Evolutionary conservation across 1,284 basidiomycete genomes (phyloP), one percentile per base, ranked within the genome.

Genomic region (Volvariella surrecta): DNA sequence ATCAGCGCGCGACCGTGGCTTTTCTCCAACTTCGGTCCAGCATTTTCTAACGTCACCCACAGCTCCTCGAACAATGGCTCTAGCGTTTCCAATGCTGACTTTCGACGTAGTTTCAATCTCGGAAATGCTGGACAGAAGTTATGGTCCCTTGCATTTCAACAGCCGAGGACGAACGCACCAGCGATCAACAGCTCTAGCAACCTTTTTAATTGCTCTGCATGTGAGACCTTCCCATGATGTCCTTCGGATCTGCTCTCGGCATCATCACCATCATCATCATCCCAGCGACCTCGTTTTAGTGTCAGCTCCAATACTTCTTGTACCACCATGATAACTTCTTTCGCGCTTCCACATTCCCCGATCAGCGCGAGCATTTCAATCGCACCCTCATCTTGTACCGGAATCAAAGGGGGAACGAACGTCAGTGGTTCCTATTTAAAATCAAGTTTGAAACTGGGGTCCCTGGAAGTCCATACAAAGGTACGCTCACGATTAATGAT

Each of bases 271-370:
- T 28, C 49, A 10, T 62, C 57, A 3, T 63, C 61, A 0, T 57
- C 57, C 3, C 53, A 50, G 15, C 66, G 59, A 3, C 67, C 45
- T n/a, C 50, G 45, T 9, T 46, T 50, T 19, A 60, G 53, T 4
- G 84, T 45, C 13, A 57, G 59, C 53, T 84, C 84, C 32, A 75
- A 48, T 4, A 60, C 62, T 55, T 83, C 83, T 53, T 84, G 78
- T 4, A 68, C 55, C 1, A 75, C 72, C 45, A 87, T 73, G 4
- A 79, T 52, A 2, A 76, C 60, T 54, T 87, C 83, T 51, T 80
- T 83, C 0, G 79, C 63, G 43, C 67, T 72, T 18, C 68, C 58
- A 21, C 62, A 59, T 45, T 66, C 57, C 1, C 64, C 66, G 16
- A 80, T 60, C 17, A 73, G 43, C 1, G 60, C 51, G 2, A 81